Evolutionary conservation across 2,329 filamentous ascomycete genomes (phyloP).

Genomic region (Phyllosticta citrichinensis): DNA sequence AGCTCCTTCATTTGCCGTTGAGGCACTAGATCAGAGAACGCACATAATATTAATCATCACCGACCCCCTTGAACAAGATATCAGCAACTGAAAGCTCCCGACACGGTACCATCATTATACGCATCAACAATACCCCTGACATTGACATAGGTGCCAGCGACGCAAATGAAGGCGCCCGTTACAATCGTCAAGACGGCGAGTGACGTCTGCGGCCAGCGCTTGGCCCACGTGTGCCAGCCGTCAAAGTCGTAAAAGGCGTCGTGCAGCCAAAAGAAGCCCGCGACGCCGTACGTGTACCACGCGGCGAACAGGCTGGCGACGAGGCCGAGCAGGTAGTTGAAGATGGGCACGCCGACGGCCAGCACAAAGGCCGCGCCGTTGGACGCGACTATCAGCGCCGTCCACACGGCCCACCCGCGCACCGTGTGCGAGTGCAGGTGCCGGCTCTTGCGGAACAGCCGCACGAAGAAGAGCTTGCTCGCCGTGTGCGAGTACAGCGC

Average conservation of each 20-base stretch:
- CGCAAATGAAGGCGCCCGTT: conserved; percentile 39
- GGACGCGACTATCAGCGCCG: conserved; percentile 35
- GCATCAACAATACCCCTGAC: conserved; percentile 29
- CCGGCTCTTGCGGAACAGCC: conserved; percentile 36
- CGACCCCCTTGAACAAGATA: neutral
- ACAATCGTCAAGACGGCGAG: conserved; percentile 35
- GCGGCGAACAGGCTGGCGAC: conserved; percentile 41
- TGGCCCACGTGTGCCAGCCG: conserved; percentile 29
- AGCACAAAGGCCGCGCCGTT: conserved; percentile 37
- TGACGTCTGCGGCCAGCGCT: conserved; percentile 29
- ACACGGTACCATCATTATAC: conserved; percentile 20
- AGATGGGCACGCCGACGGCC: conserved; percentile 42
- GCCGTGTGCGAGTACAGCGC: conserved; percentile 43
- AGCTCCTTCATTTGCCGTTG: too few species aligned
- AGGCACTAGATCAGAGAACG: neutral
- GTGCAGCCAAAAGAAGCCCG: conserved; percentile 44
- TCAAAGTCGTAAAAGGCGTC: conserved; percentile 31
- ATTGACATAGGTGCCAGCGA: conserved; percentile 41
- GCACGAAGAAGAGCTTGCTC: conserved; percentile 41
- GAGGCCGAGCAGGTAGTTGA: conserved; percentile 45
- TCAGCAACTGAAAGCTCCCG: conserved; percentile 21
- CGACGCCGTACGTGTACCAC: conserved; percentile 46
- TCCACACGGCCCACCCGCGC: conserved; percentile 40
- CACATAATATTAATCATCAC: neutral
- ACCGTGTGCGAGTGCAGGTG: conserved; percentile 41